Conservation (phyloP, 768 basidiomycete species). For the Termitomyces sp. region DNA sequence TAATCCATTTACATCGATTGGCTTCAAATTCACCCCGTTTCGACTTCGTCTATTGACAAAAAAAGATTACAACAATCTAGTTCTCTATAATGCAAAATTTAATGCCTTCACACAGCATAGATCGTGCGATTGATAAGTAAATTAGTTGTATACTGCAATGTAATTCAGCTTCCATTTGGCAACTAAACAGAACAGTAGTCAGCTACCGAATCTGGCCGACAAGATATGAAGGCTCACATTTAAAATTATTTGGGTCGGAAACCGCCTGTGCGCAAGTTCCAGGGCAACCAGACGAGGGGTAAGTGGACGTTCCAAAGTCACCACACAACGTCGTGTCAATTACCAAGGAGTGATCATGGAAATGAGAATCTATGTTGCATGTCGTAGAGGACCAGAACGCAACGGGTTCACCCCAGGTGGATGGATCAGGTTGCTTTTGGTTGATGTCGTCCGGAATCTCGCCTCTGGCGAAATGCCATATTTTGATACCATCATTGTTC, state of each 20-base stretch:
- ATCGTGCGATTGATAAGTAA: neutral
- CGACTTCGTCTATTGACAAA: neutral
- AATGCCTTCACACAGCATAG: neutral
- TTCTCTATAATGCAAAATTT: neutral
- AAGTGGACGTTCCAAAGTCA: slow-evolving; percentile 39
- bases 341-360: slow-evolving; percentile 49
- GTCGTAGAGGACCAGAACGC: slow-evolving; percentile 47
- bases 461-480: slow-evolving; percentile 55
- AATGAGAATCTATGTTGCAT: slow-evolving; percentile 49
- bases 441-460: slow-evolving; percentile 52
- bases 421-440: slow-evolving; percentile 40
- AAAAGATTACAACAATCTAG: neutral
- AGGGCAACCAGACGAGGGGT: slow-evolving; percentile 34
- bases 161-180: slow-evolving; percentile 58
- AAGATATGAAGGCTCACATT: slow-evolving; percentile 20
- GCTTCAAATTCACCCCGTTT: neutral
- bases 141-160: slow-evolving; percentile 30
- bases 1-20: no score
- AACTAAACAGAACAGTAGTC: slow-evolving; percentile 26
- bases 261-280: slow-evolving; percentile 48
- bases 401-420: slow-evolving; percentile 48
- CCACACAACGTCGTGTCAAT: slow-evolving; percentile 48
- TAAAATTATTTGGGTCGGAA: slow-evolving; percentile 54
- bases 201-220: neutral
- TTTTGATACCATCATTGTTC: slow-evolving; percentile 47